Conservation (phyloP, 2,329 filamentous ascomycete genomes). For the Beauveria varroae region DNA sequence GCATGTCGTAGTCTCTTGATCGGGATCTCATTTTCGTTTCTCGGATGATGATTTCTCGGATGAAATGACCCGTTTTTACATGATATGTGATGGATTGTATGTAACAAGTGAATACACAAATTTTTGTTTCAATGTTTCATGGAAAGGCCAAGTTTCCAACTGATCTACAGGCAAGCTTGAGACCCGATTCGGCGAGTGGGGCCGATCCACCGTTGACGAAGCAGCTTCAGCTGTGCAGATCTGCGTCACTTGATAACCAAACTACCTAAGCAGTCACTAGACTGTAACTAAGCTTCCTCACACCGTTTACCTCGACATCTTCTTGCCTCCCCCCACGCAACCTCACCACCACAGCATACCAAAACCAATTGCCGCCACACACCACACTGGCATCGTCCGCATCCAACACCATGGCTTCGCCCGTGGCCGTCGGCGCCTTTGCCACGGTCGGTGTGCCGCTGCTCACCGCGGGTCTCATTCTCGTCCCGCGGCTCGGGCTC, state of each 20-base stretch:
- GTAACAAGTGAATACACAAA: neutral
- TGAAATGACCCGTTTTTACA: neutral
- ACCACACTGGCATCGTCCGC: neutral
- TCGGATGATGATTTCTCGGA: neutral
- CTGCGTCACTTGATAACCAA: neutral
- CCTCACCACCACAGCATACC: neutral
- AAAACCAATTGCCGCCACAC: neutral
- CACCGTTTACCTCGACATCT: neutral
- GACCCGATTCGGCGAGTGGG: slow-evolving; percentile 2
- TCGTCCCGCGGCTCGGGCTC: slow-evolving; percentile 2
- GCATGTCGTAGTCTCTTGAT: neutral
- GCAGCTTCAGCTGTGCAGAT: neutral
- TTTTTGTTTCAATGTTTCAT: neutral
- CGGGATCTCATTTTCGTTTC: neutral
- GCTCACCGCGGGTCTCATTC: slow-evolving; percentile 2
- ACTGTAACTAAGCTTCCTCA: neutral
- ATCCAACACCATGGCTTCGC: neutral
- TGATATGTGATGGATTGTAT: neutral
- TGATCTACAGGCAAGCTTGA: neutral
- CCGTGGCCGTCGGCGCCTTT: slow-evolving; percentile 2
- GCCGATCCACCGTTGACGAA: slow-evolving; percentile 7
- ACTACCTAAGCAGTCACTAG: neutral
- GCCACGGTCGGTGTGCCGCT: slow-evolving; percentile 5
- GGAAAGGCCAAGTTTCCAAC: neutral
- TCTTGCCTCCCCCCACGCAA: neutral